Evolutionary conservation across 345 rosid genomes (phyloP).

Genomic region (Mallotus nudiflorus): DNA sequence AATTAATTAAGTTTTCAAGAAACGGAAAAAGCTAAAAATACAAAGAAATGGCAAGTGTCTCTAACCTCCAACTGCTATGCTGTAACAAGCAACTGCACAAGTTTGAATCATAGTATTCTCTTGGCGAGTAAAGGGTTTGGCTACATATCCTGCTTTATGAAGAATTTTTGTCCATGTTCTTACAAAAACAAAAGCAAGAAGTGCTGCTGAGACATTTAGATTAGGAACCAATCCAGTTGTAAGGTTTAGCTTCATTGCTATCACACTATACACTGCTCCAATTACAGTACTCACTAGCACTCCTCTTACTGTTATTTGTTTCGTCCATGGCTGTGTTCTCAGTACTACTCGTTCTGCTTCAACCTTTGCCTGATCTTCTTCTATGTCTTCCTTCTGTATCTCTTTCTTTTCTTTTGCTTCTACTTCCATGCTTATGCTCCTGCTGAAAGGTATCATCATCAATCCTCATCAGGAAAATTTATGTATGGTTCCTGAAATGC

Average conservation of each 20-base stretch:
- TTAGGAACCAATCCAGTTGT: slow-evolving; percentile 75
- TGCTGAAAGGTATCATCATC: background rate
- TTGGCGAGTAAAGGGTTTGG: slow-evolving; percentile 81
- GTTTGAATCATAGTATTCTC: slow-evolving; percentile 97
- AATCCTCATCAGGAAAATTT: background rate
- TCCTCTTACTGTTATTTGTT: slow-evolving; percentile 76
- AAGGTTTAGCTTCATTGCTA: slow-evolving; percentile 83
- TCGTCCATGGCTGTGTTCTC: slow-evolving; percentile 65
- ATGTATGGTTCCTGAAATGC: background rate
- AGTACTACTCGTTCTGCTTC: slow-evolving; percentile 18
- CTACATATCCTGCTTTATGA: slow-evolving; percentile 57
- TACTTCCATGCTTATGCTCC: slow-evolving; percentile 28
- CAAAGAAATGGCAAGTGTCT: background rate
- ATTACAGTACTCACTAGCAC: slow-evolving; percentile 67
- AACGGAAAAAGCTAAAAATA: background rate
- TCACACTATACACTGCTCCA: slow-evolving; percentile 75
- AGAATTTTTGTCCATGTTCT: slow-evolving; percentile 81
- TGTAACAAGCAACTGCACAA: slow-evolving; percentile 90
- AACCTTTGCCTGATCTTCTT: background rate
- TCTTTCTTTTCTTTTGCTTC: slow-evolving; percentile 35
- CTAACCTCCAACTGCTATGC: slow-evolving; percentile 88
- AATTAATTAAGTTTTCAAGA: background rate
- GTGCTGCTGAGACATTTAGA: slow-evolving; percentile 89
- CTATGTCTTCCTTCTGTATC: slow-evolving; percentile 28
- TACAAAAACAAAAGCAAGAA: slow-evolving; percentile 70